Percentiles rank a stretch among this genome's conserved stretches.
phyloP scores from a whole-genome alignment of 805 yeast species.

The Candida parachauliodes region DNA sequence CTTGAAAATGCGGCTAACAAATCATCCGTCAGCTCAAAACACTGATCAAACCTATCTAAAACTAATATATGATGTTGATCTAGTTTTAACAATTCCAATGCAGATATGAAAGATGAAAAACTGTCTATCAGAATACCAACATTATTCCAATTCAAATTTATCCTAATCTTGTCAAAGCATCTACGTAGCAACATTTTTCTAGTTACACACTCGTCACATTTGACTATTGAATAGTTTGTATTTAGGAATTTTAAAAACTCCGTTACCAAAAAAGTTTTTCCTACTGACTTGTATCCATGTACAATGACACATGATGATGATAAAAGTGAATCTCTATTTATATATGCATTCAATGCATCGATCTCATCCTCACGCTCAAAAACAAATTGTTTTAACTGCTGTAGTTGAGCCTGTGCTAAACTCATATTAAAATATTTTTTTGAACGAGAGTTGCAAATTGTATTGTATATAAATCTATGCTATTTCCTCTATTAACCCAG shows the following conservation, averaged over 20 bases:
- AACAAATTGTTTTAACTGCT: slow-evolving; percentile 9
- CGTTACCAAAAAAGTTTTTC: slow-evolving; percentile 41
- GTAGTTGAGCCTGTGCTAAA: slow-evolving; percentile 2
- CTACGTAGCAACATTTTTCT: slow-evolving; percentile 38
- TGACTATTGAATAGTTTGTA: slow-evolving; percentile 27
- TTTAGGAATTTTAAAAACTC: slow-evolving; percentile 26
- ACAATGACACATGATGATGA: slow-evolving; percentile 38
- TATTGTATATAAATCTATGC: no score
- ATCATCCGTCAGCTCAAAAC: slow-evolving; percentile 40
- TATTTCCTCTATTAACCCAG: slow-evolving; percentile 25
- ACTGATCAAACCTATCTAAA: slow-evolving; percentile 46
- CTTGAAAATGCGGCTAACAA: slow-evolving; percentile 37
- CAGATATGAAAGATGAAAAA: slow-evolving; percentile 36
- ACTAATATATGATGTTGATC: slow-evolving; percentile 40
- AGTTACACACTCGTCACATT: slow-evolving; percentile 46
- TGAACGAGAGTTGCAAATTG: not conserved
- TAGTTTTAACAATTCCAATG: slow-evolving; percentile 38
- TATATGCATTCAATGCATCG: slow-evolving; percentile 30
- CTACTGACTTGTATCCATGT: slow-evolving; percentile 49
- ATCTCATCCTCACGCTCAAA: slow-evolving; percentile 34
- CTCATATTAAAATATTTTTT: slow-evolving; percentile 2
- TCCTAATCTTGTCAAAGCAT: slow-evolving; percentile 24
- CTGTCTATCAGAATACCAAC: slow-evolving; percentile 34
- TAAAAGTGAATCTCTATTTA: slow-evolving; percentile 22
- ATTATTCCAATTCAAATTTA: not conserved